phyloP scores from a whole-genome alignment of 441 rosid species.

The Euphorbia schlechtendalii region DNA sequence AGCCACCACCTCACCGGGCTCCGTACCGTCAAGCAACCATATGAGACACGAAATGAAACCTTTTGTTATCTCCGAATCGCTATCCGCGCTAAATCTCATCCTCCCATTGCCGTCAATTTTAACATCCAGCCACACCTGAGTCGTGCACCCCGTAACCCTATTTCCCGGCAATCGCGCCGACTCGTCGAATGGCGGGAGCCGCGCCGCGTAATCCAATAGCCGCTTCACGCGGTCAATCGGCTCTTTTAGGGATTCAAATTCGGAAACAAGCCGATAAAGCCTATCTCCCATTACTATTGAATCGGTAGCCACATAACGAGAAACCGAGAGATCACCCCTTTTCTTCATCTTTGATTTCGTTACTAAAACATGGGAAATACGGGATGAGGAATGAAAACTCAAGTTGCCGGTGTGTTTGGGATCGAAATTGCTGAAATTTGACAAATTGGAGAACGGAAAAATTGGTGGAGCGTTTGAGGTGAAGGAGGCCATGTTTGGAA shows the following conservation, averaged over 20 bases:
- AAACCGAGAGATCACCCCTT: conserved; percentile 2
- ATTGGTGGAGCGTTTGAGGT: not conserved
- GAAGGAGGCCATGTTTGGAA: conserved; percentile 35
- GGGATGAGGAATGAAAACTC: not conserved
- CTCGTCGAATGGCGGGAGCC: conserved; percentile 53
- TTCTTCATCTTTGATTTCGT: not conserved
- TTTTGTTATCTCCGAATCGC: conserved; percentile 83
- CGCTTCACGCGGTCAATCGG: conserved; percentile 75
- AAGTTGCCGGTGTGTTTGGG: not conserved
- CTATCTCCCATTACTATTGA: conserved; percentile 23
- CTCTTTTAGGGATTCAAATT: conserved; percentile 57
- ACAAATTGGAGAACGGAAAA: conserved; percentile 2
- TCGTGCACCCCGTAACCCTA: conserved; percentile 70
- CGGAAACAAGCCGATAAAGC: conserved; percentile 50
- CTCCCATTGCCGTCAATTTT: conserved; percentile 43
- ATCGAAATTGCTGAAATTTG: conserved; percentile 1
- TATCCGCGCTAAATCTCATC: conserved; percentile 64
- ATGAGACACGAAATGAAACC: conserved; percentile 75
- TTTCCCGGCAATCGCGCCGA: conserved; percentile 49
- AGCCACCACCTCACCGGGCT: conserved; percentile 63
- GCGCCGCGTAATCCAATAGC: conserved; percentile 57
- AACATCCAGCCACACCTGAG: conserved; percentile 79
- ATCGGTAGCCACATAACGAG: conserved; percentile 6
- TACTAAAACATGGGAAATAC: not conserved
- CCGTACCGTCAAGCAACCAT: conserved; percentile 68